A percentile compares a stretch with the other conserved stretches of the same genome.
These are phyloP conservation scores for Ormosia emarginata DNA, from an alignment of 306 rosid species.

Conservation along the genomic window DNA sequence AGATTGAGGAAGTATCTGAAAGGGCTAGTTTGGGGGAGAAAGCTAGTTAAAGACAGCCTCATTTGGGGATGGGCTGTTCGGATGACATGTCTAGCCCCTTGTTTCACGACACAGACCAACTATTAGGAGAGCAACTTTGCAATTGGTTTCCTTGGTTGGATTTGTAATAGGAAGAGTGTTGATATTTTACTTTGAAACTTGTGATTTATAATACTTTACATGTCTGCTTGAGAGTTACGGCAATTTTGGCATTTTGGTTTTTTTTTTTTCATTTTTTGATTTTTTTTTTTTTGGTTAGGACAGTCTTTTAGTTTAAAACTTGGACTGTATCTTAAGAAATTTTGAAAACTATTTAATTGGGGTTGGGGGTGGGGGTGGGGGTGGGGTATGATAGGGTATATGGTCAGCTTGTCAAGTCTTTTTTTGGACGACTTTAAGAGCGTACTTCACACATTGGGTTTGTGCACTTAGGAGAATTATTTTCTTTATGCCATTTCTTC, in stretches of 20 bases:
- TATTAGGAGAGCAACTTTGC: neutral
- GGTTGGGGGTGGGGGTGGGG: too few relatives aligned
- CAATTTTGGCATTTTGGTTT: neutral
- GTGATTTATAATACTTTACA: conserved; percentile 11
- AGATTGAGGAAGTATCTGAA: conserved; percentile 46
- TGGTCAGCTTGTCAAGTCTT: too few relatives aligned
- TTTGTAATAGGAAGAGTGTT: conserved; percentile 28
- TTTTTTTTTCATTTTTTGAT: neutral
- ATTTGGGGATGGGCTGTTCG: neutral
- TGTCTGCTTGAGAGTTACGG: neutral
- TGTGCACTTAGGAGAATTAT: too few relatives aligned
- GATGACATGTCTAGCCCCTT: conserved; percentile 12
- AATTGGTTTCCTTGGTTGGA: conserved; percentile 20
- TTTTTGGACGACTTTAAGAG: too few relatives aligned
- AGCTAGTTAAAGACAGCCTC: conserved; percentile 22
- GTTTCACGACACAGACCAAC: neutral
- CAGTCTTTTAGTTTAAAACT: neutral
- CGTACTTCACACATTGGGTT: too few relatives aligned
- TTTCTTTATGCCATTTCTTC: too few relatives aligned
- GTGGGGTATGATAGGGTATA: too few relatives aligned
- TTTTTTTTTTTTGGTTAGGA: neutral
- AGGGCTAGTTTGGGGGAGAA: conserved; percentile 14
- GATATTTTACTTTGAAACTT: conserved; percentile 3
- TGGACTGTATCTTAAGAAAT: neutral
- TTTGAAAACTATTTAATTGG: neutral